phyloP scores from a whole-genome alignment of 106 monocot species.

The Narthecium ossifragum region DNA sequence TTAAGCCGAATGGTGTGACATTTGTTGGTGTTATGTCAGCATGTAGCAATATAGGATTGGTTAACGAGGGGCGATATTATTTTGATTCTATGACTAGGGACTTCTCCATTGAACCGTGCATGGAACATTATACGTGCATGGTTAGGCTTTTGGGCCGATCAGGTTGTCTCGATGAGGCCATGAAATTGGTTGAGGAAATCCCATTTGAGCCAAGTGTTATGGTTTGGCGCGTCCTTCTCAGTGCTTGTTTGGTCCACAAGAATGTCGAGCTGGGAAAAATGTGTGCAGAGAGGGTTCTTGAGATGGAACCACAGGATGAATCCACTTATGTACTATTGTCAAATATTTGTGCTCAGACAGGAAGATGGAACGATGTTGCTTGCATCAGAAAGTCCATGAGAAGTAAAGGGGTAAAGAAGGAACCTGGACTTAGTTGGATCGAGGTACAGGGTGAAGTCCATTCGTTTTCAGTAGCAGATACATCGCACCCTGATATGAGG shows the following conservation, averaged over 20 bases:
- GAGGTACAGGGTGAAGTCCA: conserved; percentile 56
- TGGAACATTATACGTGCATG: conserved; percentile 90
- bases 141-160: conserved; percentile 76
- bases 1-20: conserved; percentile 54
- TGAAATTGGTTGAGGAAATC: conserved; percentile 61
- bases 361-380: conserved; percentile 54
- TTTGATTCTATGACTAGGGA: conserved; percentile 43
- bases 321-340: conserved; percentile 62
- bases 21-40: conserved; percentile 69
- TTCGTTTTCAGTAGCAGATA: conserved; percentile 55
- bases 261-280: conserved; percentile 62
- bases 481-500: conserved; percentile 51
- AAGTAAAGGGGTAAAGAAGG: conserved; percentile 58
- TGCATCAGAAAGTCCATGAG: conserved; percentile 63
- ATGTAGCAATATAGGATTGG: conserved; percentile 64
- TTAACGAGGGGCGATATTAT: conserved; percentile 37
- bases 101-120: conserved; percentile 56
- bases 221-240: conserved; percentile 76
- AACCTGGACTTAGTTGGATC: conserved; percentile 76
- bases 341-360: conserved; percentile 63
- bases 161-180: conserved; percentile 62
- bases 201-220: conserved; percentile 39
- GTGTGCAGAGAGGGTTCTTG: conserved; percentile 59
- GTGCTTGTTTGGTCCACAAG: conserved; percentile 76
- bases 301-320: conserved; percentile 60